Evolutionary conservation across 352 stramenopile species (phyloP).

Genomic region (Phytophthora litchii): DNA sequence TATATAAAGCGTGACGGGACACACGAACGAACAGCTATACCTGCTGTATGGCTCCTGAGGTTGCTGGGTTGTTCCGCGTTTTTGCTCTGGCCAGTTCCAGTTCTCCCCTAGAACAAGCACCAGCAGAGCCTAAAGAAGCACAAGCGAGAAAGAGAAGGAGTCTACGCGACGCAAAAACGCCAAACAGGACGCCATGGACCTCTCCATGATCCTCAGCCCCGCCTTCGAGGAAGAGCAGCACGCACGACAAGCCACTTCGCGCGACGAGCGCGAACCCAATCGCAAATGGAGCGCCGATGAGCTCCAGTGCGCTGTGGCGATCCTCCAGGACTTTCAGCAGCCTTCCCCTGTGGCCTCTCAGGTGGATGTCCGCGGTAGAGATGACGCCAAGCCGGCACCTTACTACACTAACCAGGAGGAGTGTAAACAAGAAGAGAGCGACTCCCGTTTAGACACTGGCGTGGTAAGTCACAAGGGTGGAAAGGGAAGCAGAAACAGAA

Average conservation of each 20-base stretch:
- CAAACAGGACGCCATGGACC: constrained; percentile 40
- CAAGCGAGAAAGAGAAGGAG: constrained; percentile 14
- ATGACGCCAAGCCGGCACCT: constrained; percentile 5
- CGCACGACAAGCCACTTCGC: constrained; percentile 3
- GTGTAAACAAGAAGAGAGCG: constrained; percentile 17
- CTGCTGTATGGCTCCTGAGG: constrained; percentile 32
- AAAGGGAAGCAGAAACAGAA: constrained; percentile 10
- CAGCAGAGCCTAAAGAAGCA: constrained; percentile 30
- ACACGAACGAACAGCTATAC: constrained; percentile 43
- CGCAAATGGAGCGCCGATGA: constrained; percentile 55
- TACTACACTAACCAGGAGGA: constrained; percentile 28
- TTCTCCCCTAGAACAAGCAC: not conserved
- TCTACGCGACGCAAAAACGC: constrained; percentile 1
- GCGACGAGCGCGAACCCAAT: constrained; percentile 11
- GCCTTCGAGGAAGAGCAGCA: constrained; percentile 40
- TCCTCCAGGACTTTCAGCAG: constrained; percentile 69
- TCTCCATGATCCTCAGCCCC: constrained; percentile 58
- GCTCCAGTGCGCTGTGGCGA: constrained; percentile 64
- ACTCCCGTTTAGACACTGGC: not conserved
- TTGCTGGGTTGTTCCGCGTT: constrained; percentile 49
- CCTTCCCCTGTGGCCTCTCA: constrained; percentile 13
- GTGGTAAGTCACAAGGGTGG: not conserved
- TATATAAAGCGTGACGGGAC: constrained; percentile 48
- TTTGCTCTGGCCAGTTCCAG: constrained; percentile 30
- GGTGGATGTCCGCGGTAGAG: constrained; percentile 9